Evolutionary conservation across 129 eudicot species (phyloP).

Genomic region (Chrysanthemum seticuspe): DNA sequence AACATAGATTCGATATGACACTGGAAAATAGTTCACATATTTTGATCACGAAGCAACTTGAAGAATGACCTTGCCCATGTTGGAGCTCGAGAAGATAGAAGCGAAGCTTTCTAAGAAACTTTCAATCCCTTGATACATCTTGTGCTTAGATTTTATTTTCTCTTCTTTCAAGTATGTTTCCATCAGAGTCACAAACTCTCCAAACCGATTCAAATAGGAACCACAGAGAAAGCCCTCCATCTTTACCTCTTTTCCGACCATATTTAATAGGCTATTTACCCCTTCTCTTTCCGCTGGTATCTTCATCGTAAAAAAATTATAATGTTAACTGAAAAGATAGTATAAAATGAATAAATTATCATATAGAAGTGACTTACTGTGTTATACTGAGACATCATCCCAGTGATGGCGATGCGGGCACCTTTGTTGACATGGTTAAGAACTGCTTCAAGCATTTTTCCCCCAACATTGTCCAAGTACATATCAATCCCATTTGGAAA

Average conservation of each 20-base stretch:
- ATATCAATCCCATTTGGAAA: conserved; percentile 48
- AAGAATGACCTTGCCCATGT: conserved; percentile 39
- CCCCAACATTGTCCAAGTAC: conserved; percentile 53
- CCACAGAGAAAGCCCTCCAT: conserved; percentile 46
- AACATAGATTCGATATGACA: not conserved
- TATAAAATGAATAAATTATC: not conserved
- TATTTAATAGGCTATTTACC: conserved; percentile 38
- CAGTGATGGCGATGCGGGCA: conserved; percentile 41
- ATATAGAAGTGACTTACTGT: conserved; percentile 21
- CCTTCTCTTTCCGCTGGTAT: conserved; percentile 43
- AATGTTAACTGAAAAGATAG: not conserved
- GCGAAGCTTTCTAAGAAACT: conserved; percentile 41
- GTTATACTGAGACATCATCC: conserved; percentile 52
- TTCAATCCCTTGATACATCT: conserved; percentile 39
- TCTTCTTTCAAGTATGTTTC: conserved; percentile 36
- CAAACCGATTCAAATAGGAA: conserved; percentile 32
- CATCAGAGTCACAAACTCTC: conserved; percentile 38
- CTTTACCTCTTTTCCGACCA: conserved; percentile 44
- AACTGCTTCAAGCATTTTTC: conserved; percentile 45
- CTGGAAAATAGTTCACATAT: not conserved
- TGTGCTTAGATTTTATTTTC: conserved; percentile 33
- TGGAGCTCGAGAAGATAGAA: conserved; percentile 47
- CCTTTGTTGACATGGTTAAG: conserved; percentile 43
- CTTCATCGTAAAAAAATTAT: conserved; percentile 2
- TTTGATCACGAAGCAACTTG: conserved; percentile 30